These are phyloP conservation scores for Colletotrichum liaoningense DNA, from an alignment of 2,329 filamentous ascomycete species.

Conservation along the genomic window DNA sequence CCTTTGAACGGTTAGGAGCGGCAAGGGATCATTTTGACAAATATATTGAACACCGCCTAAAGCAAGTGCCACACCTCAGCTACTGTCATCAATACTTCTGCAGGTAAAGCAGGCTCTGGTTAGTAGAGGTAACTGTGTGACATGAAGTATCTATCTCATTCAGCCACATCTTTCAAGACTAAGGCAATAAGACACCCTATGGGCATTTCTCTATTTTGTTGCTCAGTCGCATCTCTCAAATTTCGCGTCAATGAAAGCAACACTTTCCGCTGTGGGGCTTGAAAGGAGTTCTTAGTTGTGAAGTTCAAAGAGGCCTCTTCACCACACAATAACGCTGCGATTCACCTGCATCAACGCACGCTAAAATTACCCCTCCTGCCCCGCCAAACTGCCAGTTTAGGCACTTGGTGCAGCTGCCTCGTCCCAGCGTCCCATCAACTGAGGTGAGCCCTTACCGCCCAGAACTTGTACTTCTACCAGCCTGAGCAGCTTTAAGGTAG, in stretches of 20 bases:
- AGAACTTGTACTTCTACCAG: conserved; percentile 4
- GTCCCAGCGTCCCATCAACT: background rate
- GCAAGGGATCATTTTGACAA: background rate
- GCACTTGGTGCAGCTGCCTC: conserved; percentile 16
- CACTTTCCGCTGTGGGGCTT: background rate
- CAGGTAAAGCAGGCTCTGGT: background rate
- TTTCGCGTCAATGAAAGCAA: background rate
- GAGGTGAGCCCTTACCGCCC: background rate
- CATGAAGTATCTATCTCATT: background rate
- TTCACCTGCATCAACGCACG: conserved; percentile 21
- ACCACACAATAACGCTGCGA: conserved; percentile 9
- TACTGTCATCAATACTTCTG: background rate
- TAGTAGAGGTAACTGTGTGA: background rate
- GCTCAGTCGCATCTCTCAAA: background rate
- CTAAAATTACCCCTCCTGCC: conserved; percentile 37
- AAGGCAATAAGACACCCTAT: too few species aligned
- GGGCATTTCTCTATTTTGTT: background rate
- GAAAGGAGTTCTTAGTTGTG: background rate
- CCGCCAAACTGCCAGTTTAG: conserved; percentile 32
- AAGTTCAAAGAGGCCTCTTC: conserved; percentile 10
- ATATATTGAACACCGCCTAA: background rate
- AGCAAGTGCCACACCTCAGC: background rate
- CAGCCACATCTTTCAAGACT: background rate
- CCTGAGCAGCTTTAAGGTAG: background rate
- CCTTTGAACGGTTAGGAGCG: background rate